These are phyloP conservation scores for Melaleuca alternifolia DNA, from an alignment of 345 rosid species.

Conservation along the genomic window DNA sequence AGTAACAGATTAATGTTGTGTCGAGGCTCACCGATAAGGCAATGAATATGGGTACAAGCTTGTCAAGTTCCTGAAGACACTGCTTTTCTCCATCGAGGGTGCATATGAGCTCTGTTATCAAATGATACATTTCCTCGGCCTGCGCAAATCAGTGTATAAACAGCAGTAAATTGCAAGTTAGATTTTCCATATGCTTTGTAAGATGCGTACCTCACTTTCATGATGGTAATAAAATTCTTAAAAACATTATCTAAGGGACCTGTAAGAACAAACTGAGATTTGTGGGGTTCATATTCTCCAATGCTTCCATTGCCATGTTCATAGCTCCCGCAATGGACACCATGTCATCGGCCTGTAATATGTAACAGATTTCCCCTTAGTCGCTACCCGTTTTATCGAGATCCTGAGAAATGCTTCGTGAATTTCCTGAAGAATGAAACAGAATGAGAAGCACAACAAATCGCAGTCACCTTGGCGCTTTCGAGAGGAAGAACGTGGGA, in stretches of 20 bases:
- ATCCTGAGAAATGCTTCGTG: background rate
- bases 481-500: slow-evolving; percentile 34
- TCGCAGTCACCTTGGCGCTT: slow-evolving; percentile 31
- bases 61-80: slow-evolving; percentile 30
- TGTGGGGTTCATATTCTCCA: slow-evolving; percentile 31
- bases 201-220: background rate
- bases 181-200: background rate
- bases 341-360: slow-evolving; percentile 30
- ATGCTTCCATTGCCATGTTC: slow-evolving; percentile 29
- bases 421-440: background rate
- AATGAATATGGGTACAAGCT: slow-evolving; percentile 6
- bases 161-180: background rate
- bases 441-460: background rate
- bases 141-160: slow-evolving; percentile 3
- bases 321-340: slow-evolving; percentile 36
- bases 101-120: slow-evolving; percentile 36
- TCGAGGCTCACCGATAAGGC: slow-evolving; percentile 16
- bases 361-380: background rate
- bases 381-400: background rate
- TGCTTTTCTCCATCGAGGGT: slow-evolving; percentile 30
- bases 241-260: slow-evolving; percentile 5
- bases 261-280: slow-evolving; percentile 23
- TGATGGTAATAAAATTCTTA: background rate
- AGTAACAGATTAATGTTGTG: background rate
- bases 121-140: slow-evolving; percentile 43